Base-by-base conservation (phyloP, 768 basidiomycete genomes). In the Suillus lakei region DNA sequence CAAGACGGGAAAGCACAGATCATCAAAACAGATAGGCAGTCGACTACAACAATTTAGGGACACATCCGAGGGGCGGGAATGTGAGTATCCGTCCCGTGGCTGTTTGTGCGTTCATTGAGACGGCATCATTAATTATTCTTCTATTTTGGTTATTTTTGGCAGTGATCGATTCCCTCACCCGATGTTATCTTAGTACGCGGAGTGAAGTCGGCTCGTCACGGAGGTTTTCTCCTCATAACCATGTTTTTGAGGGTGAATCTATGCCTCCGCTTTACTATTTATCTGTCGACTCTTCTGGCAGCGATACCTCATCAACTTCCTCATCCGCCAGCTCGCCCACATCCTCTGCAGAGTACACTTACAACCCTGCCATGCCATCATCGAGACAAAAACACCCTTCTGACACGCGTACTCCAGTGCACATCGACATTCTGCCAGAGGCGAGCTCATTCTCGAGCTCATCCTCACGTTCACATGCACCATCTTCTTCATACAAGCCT, bases 21-120 rank as follows among this genome's bases (percentile, higher is more conserved):
- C 89, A 9, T 85, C 91, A 28, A 92, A 92, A 74, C 91, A 92
- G 76, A 91, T 93, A 55, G 91, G 91, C 64, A 91, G 89, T 71
- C 89, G 91, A 63, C 80, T 93, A 38, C 91, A 93, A 72, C 91
- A 92, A 71, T 84, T 93, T 61, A 80, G 90, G 69, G 91, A 93
- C 74, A 89, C 90, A 3, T 84, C 87, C 69, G 87, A 89, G 56
- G 91, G 90, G 44, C 90, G 89, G 74, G 81, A 85, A 74, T 79
- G 91, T 92, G 74, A 77, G 90, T 84, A 34, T 9, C 61, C 66
- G 30, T 60, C 61, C 48, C 2, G 34, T 58, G 28, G 38, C 39
- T 23, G 58, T 61, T 67, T 58, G 62, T 48, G 73, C 75, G 76
- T 69, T 69, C 61, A 55, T 51, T 74, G 56, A 72, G 70, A 75